Evolutionary conservation across 2,329 filamentous ascomycete species (phyloP), one percentile per base, ranked within the genome.

Genomic region (Claviceps sp.): DNA sequence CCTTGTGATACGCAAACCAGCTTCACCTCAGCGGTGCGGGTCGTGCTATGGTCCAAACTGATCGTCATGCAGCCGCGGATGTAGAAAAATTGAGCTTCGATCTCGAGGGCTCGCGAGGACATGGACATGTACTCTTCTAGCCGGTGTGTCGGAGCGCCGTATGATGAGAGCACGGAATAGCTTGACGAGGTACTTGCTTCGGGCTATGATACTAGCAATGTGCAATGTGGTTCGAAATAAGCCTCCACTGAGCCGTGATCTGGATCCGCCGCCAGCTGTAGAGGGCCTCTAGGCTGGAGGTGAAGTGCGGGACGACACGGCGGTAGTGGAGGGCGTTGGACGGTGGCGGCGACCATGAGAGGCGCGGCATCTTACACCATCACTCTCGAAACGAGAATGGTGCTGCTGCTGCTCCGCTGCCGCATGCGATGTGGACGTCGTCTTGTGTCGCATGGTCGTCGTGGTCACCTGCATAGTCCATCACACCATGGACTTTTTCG

Each of bases 11-110:
- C 77, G 4, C 82, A 78, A 6, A 89, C 81, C 36, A 89, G 75
- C 67, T 87, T 86, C 55, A 89, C 85, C 62, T 88, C 85, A n/a
- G 84, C 84, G 0, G 86, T 89, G 60, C 88, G 85, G 0, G 85
- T 87, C 0, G 69, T 67, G 56, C 69, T 73, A 55, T 91, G 86
- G 61, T 86, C 89, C 61, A 96, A 95, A 4, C 88, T 91, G 62
- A 95, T 85, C 52, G 96, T 86, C 90, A 96, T 96, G 62, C 87
- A 94, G 0, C 87, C 87, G 0, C 90, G 89, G 34, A 95, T 80
- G 63, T 95, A 96, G 20, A 95, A 70, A 59, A 93, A 95, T 60
- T 95, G 88, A 6, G 85, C 85, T 57, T 95, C 86, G 16, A 95
- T 90, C 65, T 90, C 86, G 40, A 96, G 76, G 2, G 93, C 86